phyloP scores from a whole-genome alignment of 805 yeast genomes.

The Groenewaldozyma salmanticensis region DNA sequence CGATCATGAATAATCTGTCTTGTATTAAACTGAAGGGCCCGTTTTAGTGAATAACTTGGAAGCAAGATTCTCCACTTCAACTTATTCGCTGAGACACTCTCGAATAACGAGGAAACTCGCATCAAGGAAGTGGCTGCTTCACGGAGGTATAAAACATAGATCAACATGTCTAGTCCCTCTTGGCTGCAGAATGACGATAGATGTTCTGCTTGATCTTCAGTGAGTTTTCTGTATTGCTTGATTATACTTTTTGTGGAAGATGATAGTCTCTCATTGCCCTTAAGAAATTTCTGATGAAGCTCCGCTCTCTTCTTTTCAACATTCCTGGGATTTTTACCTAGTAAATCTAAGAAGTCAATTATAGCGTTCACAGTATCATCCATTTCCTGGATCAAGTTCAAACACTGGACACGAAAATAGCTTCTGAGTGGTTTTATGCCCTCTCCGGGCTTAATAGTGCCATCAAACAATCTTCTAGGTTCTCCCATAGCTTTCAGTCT shows the following conservation, averaged over 20 bases:
- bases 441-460: not conserved
- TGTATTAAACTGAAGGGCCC: constrained; percentile 35
- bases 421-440: not conserved
- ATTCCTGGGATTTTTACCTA: not conserved
- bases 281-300: not conserved
- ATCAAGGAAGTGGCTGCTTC: constrained; percentile 31
- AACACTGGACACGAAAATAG: not conserved
- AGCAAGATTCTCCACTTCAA: constrained; percentile 30
- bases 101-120: constrained; percentile 11
- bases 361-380: not conserved
- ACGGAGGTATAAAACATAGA: constrained; percentile 33
- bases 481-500: constrained; percentile 31
- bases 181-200: constrained; percentile 17
- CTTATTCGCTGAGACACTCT: constrained; percentile 3
- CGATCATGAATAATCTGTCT: constrained; percentile 36
- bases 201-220: not conserved
- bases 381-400: not conserved
- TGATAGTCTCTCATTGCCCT: not conserved
- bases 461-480: not conserved
- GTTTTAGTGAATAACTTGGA: constrained; percentile 32
- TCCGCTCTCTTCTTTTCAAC: not conserved
- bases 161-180: constrained; percentile 31
- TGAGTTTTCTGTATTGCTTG: not conserved
- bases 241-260: not conserved
- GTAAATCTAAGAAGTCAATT: not conserved